Evolutionary conservation across 1,139 yeast genomes (phyloP), one percentile per base, ranked within the genome.

Genomic region (Scheffersomyces lignicola): DNA sequence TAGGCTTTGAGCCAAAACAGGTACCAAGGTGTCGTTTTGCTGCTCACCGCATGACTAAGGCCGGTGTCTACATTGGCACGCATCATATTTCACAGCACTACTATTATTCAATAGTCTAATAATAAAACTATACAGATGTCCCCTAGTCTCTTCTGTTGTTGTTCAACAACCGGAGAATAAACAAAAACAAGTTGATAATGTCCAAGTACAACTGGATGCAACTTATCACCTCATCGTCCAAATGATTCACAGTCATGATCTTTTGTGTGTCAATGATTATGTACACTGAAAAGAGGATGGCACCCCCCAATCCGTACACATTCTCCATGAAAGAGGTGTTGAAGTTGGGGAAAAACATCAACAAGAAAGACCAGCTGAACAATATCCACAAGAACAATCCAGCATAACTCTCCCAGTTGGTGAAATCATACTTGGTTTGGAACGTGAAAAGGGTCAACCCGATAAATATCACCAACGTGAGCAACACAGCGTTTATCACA

Each of bases 151-250:
- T 38, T 16, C 38, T 38, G 24, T 30, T 65, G 50, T 65, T 69
- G 38, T 78, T 73, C 48, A 88, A 65, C 31, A 88, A 72, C 41
- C 95, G 70, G 56, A 88, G 72, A 44, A 88, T 81, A 58, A 78
- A 80, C 47, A 88, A 60, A 65, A 88, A 88, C 62, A 88, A 71
- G 61, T 88, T 88, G 59, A 88, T 68, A 32, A 88, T 73, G 55
- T 88, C 96, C 68, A 88, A 72, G 58, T 88, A 88, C 41, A 88
- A 72, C 44, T 77, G 66, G 53, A 88, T 79, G 12, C 94, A 78
- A 34, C 95, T 88, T 18, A 84, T 78, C 13, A 90, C 74, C 49
- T 87, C 95, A 49, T 89, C 96, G 46, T 86, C 96, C 41, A 94
- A 83, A 52, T 84, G 85, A 49, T 76, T 83, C 39, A 81, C 83